These are phyloP conservation scores for Prunus armeniaca DNA, from an alignment of 306 rosid species.

Conservation along the genomic window DNA sequence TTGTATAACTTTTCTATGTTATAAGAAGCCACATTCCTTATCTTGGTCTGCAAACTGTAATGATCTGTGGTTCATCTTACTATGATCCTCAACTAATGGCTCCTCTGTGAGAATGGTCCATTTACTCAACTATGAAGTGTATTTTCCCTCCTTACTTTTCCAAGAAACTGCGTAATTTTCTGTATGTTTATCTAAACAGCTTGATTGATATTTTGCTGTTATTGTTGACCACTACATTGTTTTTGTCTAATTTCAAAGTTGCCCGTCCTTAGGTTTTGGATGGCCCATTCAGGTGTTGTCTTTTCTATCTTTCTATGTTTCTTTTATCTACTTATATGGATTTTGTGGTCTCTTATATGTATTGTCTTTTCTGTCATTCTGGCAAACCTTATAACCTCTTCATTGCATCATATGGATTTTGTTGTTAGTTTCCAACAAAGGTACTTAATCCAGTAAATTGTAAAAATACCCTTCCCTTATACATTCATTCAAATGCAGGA, in stretches of 20 bases:
- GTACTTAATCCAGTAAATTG: background rate
- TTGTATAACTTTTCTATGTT: background rate
- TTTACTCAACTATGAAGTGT: too few species aligned
- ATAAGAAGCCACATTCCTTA: background rate
- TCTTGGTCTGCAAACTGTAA: too few species aligned
- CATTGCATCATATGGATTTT: too few species aligned
- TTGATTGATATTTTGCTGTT: background rate
- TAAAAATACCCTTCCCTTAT: background rate
- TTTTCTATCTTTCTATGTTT: background rate
- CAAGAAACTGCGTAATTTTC: background rate
- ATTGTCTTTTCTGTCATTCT: background rate
- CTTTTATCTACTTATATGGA: background rate
- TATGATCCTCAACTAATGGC: background rate
- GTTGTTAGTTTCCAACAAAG: background rate
- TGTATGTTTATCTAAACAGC: background rate
- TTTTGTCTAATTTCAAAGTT: background rate
- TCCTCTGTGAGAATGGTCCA: background rate
- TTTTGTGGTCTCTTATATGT: too few species aligned
- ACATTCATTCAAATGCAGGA: constrained; percentile 41
- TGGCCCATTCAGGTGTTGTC: background rate
- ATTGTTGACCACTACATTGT: too few species aligned
- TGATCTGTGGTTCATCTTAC: too few species aligned
- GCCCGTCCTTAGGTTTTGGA: background rate
- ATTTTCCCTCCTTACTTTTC: too few species aligned
- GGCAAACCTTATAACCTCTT: background rate